phyloP scores from a whole-genome alignment of 495 filamentous ascomycete species.

The Pseudoneurospora amorphoporcata region DNA sequence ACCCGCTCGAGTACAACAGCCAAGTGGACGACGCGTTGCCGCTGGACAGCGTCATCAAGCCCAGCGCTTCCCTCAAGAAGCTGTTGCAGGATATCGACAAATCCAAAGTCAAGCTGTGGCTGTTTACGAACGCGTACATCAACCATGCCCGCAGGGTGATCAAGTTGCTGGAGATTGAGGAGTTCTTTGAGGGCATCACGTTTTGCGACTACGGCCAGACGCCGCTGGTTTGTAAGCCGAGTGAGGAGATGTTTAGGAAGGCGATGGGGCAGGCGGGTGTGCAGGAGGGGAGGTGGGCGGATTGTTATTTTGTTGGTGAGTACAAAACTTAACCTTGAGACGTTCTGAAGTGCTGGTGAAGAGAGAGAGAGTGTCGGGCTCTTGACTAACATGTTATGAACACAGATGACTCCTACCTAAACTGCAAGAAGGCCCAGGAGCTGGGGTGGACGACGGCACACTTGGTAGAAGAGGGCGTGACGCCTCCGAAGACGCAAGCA shows the following conservation, averaged over 20 bases:
- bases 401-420: slow-evolving; percentile 76
- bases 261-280: slow-evolving; percentile 59
- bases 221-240: slow-evolving; percentile 75
- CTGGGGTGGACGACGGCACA: slow-evolving; percentile 75
- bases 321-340: not conserved
- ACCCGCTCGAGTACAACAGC: slow-evolving; percentile 87
- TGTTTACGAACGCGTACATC: slow-evolving; percentile 93
- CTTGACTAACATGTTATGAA: slow-evolving; percentile 1
- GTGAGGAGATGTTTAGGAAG: slow-evolving; percentile 72
- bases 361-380: not conserved
- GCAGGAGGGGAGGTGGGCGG: slow-evolving; percentile 30
- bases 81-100: slow-evolving; percentile 71
- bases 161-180: slow-evolving; percentile 67
- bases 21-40: slow-evolving; percentile 94
- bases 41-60: slow-evolving; percentile 69
- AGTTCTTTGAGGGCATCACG: slow-evolving; percentile 86
- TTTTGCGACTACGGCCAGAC: slow-evolving; percentile 73
- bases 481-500: slow-evolving; percentile 46
- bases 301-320: slow-evolving; percentile 83
- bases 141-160: slow-evolving; percentile 80
- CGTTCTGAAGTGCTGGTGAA: not conserved
- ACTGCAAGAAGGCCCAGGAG: slow-evolving; percentile 58
- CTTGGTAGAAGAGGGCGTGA: slow-evolving; percentile 62
- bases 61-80: slow-evolving; percentile 60
- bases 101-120: slow-evolving; percentile 75